Base-by-base conservation (phyloP, 2,329 filamentous ascomycete genomes). In the Fusarium anthophilum region DNA sequence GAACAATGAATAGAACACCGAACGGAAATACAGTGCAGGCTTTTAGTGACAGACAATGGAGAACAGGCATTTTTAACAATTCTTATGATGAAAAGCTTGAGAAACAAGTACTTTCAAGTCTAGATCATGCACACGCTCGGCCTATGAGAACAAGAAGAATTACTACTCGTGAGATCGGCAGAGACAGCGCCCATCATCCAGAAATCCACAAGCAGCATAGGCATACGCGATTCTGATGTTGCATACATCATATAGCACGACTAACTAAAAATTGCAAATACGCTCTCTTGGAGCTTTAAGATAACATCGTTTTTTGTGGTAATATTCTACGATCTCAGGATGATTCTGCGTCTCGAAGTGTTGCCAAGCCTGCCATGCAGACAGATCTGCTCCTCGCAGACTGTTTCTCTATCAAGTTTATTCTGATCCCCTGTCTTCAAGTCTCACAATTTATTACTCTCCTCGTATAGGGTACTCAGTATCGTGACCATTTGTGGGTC, bases 351-450 rank as follows among this genome's bases (percentile, higher is more conserved):
- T 15, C 13, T 15, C 39, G 7, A 9, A 41, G 6, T n/a, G 9
- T n/a, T 41, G 22, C 39, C 22, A 2, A 41, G 4, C 22, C 5
- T n/a, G 22, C 6, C 35, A 17, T 15, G 39, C 9, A n/a, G 12
- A 8, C 14, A n/a, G 38, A 39, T 39, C 20, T 39, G 12, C 18
- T 22, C 18, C 35, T 37, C 2, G 15, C 1, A 17, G 35, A 37
- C 17, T 37, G 35, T 37, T 38, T 3, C 37, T 22, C 17, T 41
- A 22, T 9, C 0, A 8, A 41, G 20, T 22, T 41, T 14, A 14
- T 2, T 7, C 6, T 22, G 3, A 5, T 10, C 20, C 20, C 20
- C 4, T 22, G 0, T 6, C 13, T 14, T 13, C 0, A 22, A 41
- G 22, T n/a, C 8, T 15, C 8, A 10, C 6, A n/a, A 8, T 15